These are phyloP conservation scores for Boletellus sp. DNA, from an alignment of 768 basidiomycete species.

Conservation along the genomic window DNA sequence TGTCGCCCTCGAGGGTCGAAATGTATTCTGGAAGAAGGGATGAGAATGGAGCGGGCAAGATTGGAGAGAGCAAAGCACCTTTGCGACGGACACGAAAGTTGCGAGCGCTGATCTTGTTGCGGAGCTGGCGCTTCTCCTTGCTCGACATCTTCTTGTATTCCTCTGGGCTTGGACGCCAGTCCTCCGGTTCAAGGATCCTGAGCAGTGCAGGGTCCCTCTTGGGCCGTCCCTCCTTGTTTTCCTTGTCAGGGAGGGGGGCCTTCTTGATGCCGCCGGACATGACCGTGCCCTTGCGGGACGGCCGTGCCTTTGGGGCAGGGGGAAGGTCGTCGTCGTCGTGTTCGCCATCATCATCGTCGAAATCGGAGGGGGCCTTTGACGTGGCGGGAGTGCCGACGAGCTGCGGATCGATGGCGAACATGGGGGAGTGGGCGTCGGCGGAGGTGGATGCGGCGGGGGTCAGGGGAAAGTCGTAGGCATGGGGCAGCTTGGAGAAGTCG, in stretches of 20 bases:
- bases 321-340: conserved; percentile 28
- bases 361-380: conserved; percentile 40
- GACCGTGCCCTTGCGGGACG: conserved; percentile 62
- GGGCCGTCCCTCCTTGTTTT: conserved; percentile 20
- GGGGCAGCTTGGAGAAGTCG: conserved; percentile 31
- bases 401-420: conserved; percentile 67
- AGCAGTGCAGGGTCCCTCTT: conserved; percentile 29
- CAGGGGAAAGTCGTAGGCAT: conserved; percentile 27
- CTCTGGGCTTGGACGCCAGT: conserved; percentile 86
- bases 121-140: conserved; percentile 93
- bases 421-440: conserved; percentile 22
- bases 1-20: conserved; percentile 86
- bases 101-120: conserved; percentile 95
- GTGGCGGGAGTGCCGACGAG: conserved; percentile 64
- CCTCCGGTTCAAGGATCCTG: conserved; percentile 44
- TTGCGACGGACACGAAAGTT: conserved; percentile 95
- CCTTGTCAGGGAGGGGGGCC: conserved; percentile 40
- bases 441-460: conserved; percentile 22
- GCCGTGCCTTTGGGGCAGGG: conserved; percentile 41
- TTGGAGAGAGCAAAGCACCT: conserved; percentile 47
- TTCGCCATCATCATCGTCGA: conserved; percentile 37
- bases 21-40: conserved; percentile 74
- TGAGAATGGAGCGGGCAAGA: not conserved
- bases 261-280: conserved; percentile 73
- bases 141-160: conserved; percentile 93